These are phyloP conservation scores for Raffaelea arxii DNA, from an alignment of 2,329 filamentous ascomycete genomes.

Conservation along the genomic window DNA sequence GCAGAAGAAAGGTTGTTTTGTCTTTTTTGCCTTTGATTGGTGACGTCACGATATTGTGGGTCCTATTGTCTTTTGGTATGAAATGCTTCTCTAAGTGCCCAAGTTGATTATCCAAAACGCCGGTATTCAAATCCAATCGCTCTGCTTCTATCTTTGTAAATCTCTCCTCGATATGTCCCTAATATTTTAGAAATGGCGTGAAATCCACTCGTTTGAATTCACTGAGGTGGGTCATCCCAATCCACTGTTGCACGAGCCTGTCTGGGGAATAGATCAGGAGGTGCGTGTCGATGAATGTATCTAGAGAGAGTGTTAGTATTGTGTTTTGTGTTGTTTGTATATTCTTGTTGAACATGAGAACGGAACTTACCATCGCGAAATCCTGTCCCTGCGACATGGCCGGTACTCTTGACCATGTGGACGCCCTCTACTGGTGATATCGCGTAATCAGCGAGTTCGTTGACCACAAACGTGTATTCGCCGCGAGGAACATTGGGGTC, in stretches of 20 bases:
- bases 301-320: too few species aligned
- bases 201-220: slow-evolving; percentile 53
- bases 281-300: slow-evolving; percentile 64
- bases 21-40: too few species aligned
- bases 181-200: slow-evolving; percentile 33
- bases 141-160: background rate
- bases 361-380: slow-evolving; percentile 57
- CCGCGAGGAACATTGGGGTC: slow-evolving; percentile 85
- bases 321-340: too few species aligned
- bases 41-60: background rate
- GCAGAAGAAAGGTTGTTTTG: too few species aligned
- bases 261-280: slow-evolving; percentile 73
- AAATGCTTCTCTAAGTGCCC: too few species aligned
- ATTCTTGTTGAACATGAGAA: background rate
- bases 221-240: slow-evolving; percentile 49
- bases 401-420: slow-evolving; percentile 61
- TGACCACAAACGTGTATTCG: slow-evolving; percentile 69
- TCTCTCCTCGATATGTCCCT: too few species aligned
- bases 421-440: slow-evolving; percentile 69
- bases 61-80: too few species aligned
- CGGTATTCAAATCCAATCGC: too few species aligned
- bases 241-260: slow-evolving; percentile 74
- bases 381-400: slow-evolving; percentile 66
- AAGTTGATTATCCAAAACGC: too few species aligned
- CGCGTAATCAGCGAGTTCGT: slow-evolving; percentile 64